Conservation (phyloP, 1,284 basidiomycete genomes). For the Pseudozyma sp. region DNA sequence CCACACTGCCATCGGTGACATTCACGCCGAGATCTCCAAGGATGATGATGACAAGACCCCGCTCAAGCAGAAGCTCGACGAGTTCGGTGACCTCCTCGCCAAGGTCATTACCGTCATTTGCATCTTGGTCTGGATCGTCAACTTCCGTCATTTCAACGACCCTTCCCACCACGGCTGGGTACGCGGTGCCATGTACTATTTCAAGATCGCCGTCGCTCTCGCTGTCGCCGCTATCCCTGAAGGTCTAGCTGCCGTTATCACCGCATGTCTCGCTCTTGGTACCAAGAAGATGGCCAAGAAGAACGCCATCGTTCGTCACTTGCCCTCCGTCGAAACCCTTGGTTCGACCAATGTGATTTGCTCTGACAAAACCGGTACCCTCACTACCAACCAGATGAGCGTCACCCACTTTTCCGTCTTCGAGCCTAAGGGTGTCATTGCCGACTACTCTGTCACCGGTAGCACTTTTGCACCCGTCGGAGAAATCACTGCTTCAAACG, state of each 20-base stretch:
- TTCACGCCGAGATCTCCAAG: conserved; percentile 65
- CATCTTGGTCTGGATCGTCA: conserved; percentile 68
- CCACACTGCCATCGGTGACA: conserved; percentile 66
- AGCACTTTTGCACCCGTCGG: conserved; percentile 63
- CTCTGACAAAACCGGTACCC: conserved; percentile 69
- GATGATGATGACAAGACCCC: conserved; percentile 66
- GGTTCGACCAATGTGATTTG: conserved; percentile 68
- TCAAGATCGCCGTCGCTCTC: conserved; percentile 68
- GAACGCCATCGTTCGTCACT: conserved; percentile 67
- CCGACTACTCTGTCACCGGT: conserved; percentile 63
- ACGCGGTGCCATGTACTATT: conserved; percentile 68
- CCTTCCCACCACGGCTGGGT: conserved; percentile 67
- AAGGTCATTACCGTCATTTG: conserved; percentile 68
- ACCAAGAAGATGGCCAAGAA: conserved; percentile 69
- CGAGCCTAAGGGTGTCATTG: conserved; percentile 7
- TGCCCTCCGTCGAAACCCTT: conserved; percentile 67
- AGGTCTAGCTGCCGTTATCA: conserved; percentile 68
- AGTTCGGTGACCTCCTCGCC: conserved; percentile 67
- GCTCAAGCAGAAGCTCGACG: conserved; percentile 68
- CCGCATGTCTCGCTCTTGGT: conserved; percentile 67
- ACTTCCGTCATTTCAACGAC: conserved; percentile 67
- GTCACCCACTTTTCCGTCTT: conserved; percentile 60
- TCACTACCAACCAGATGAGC: conserved; percentile 69
- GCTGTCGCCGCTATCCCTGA: conserved; percentile 69
- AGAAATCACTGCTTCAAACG: conserved; percentile 42